phyloP scores from a whole-genome alignment of 768 basidiomycete genomes.

The Crucibulum laeve region DNA sequence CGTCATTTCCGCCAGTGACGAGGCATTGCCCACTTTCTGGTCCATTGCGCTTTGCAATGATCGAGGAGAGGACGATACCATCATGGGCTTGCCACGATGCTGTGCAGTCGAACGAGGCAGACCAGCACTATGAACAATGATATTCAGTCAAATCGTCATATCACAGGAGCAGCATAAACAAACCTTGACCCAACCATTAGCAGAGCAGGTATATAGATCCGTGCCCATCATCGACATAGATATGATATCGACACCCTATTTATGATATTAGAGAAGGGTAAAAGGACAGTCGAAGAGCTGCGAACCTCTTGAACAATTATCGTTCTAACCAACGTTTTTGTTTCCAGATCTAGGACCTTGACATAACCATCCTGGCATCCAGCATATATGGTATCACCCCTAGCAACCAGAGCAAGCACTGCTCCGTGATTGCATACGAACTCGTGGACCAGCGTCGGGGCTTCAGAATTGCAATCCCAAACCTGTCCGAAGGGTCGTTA shows the following conservation, averaged over 20 bases:
- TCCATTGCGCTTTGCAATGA: slow-evolving; percentile 38
- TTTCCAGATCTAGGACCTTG: slow-evolving; percentile 87
- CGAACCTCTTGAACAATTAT: slow-evolving; percentile 81
- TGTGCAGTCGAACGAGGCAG: slow-evolving; percentile 78
- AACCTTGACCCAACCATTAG: slow-evolving; percentile 72
- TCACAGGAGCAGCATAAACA: slow-evolving; percentile 3
- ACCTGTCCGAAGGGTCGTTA: slow-evolving; percentile 33
- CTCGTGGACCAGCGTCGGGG: slow-evolving; percentile 52
- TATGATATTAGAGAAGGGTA: slow-evolving; percentile 3
- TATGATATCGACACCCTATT: slow-evolving; percentile 74
- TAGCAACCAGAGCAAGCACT: slow-evolving; percentile 71
- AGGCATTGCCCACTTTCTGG: slow-evolving; percentile 31
- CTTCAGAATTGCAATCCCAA: slow-evolving; percentile 53
- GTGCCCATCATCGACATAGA: slow-evolving; percentile 69
- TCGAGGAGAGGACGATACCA: slow-evolving; percentile 80
- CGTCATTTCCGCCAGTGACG: slow-evolving; percentile 84
- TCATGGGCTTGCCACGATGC: slow-evolving; percentile 80
- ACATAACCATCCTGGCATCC: slow-evolving; percentile 95
- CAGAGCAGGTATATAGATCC: slow-evolving; percentile 61
- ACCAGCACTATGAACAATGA: slow-evolving; percentile 56
- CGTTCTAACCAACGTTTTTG: slow-evolving; percentile 78
- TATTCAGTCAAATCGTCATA: not conserved
- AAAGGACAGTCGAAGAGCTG: not conserved
- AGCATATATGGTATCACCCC: slow-evolving; percentile 81
- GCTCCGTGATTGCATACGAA: slow-evolving; percentile 77